These are phyloP conservation scores for Prasinococcaceae sp. DNA, from an alignment of 139 green algal species.

Conservation along the genomic window DNA sequence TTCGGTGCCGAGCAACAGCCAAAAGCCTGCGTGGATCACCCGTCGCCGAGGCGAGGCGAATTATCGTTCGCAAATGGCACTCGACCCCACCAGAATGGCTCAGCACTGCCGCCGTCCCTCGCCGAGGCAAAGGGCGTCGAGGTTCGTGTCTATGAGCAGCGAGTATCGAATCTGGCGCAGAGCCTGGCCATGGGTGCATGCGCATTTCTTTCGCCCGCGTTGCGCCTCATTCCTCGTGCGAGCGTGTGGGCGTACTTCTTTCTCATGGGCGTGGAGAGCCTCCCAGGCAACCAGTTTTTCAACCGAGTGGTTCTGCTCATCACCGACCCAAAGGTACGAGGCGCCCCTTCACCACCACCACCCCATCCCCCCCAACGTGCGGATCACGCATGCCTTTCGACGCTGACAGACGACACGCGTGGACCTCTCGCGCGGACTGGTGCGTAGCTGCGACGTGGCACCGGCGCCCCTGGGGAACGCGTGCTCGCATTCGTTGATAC, in stretches of 20 bases:
- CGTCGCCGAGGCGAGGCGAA: too few relatives aligned
- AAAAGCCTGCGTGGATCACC: too few relatives aligned
- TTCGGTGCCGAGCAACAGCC: too few relatives aligned
- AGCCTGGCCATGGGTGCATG: conserved; percentile 41
- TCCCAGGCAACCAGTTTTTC: conserved; percentile 62
- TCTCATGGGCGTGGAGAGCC: conserved; percentile 66
- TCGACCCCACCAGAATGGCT: too few relatives aligned
- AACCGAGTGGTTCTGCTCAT: conserved; percentile 49
- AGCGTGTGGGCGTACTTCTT: conserved; percentile 77
- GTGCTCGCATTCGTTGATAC: conserved; percentile 59
- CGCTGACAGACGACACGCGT: not conserved
- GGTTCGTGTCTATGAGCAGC: conserved; percentile 49
- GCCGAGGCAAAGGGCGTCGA: not conserved
- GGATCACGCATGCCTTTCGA: not conserved
- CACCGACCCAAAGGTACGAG: conserved; percentile 36
- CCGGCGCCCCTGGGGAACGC: too few relatives aligned
- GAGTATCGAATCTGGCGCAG: conserved; percentile 50
- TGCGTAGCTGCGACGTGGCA: conserved; percentile 33
- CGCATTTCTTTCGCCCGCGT: conserved; percentile 35
- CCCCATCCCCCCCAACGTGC: not conserved
- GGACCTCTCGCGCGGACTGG: conserved; percentile 7
- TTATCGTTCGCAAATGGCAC: too few relatives aligned
- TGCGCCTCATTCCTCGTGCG: conserved; percentile 42
- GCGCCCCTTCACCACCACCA: conserved; percentile 12
- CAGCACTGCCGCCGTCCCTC: not conserved